phyloP scores from a whole-genome alignment of 2,329 filamentous ascomycete species.

The Colletotrichum endophyticum region DNA sequence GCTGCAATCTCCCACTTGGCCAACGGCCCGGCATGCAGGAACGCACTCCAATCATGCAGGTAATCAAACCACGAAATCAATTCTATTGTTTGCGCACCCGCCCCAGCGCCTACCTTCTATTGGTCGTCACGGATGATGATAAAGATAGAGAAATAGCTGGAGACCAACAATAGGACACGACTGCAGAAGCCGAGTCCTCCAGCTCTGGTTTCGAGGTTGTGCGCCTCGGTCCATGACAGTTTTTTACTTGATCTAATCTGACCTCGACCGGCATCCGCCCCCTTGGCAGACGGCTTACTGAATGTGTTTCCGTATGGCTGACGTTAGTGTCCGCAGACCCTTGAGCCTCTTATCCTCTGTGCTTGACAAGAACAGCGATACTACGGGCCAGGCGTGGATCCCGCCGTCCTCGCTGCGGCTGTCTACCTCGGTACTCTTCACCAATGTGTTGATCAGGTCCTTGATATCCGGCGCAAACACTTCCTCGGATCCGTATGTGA shows the following conservation, averaged over 20 bases:
- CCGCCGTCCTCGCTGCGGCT: conserved; percentile 66
- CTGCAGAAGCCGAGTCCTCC: conserved; percentile 53
- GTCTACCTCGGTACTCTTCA: conserved; percentile 57
- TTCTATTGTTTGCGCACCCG: conserved; percentile 8
- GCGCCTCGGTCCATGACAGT: conserved; percentile 44
- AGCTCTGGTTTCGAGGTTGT: conserved; percentile 53
- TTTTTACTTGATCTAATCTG: conserved; percentile 72
- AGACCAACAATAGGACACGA: conserved; percentile 26
- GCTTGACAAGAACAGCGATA: conserved; percentile 60
- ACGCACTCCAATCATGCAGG: conserved; percentile 14
- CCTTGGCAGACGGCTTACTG: neutral
- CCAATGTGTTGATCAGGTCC: conserved; percentile 60
- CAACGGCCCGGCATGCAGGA: conserved; percentile 10
- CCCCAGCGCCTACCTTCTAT: neutral
- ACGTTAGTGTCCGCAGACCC: conserved; percentile 47
- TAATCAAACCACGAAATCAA: conserved; percentile 10
- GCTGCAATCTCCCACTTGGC: neutral
- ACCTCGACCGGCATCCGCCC: conserved; percentile 28
- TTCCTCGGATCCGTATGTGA: conserved; percentile 79
- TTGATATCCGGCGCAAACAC: conserved; percentile 76
- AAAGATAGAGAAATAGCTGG: conserved; percentile 37
- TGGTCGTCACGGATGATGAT: conserved; percentile 43
- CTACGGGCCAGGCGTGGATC: conserved; percentile 86
- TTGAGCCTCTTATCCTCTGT: conserved; percentile 53
- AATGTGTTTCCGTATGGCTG: conserved; percentile 16